Evolutionary conservation across 2,329 filamentous ascomycete genomes (phyloP).

Genomic region (Xylariaceae sp.): DNA sequence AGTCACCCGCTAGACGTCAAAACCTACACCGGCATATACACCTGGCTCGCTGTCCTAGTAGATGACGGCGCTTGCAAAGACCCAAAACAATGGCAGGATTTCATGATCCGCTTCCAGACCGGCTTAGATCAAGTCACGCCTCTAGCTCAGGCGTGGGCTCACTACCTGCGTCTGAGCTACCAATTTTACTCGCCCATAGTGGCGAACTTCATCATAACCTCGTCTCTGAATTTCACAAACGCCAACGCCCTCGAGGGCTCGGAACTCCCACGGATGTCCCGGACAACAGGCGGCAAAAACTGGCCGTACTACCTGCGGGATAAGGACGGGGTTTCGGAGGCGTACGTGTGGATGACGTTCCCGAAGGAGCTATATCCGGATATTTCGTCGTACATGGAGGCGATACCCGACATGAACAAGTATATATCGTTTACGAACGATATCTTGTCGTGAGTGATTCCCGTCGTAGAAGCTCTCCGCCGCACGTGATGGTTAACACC

Average conservation of each 20-base stretch:
- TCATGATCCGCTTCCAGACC: slow-evolving; percentile 26
- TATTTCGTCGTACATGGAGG: slow-evolving; percentile 28
- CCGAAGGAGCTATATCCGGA: slow-evolving; percentile 28
- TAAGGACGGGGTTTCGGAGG: slow-evolving; percentile 29
- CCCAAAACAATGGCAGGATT: slow-evolving; percentile 21
- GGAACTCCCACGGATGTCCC: slow-evolving; percentile 21
- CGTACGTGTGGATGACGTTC: slow-evolving; percentile 30
- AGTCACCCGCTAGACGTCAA: slow-evolving; percentile 26
- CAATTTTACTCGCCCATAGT: slow-evolving; percentile 26
- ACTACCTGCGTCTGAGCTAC: slow-evolving; percentile 22
- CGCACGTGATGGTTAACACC: background rate
- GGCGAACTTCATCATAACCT: slow-evolving; percentile 30
- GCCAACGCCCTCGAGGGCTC: slow-evolving; percentile 27
- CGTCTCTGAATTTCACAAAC: slow-evolving; percentile 32
- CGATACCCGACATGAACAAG: slow-evolving; percentile 28
- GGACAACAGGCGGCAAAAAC: slow-evolving; percentile 20
- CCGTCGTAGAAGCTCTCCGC: background rate
- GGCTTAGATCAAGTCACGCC: slow-evolving; percentile 22
- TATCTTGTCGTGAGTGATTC: slow-evolving; percentile 29
- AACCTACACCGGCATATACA: slow-evolving; percentile 33
- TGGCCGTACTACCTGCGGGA: slow-evolving; percentile 31
- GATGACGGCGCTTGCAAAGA: slow-evolving; percentile 29
- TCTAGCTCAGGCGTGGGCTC: slow-evolving; percentile 25
- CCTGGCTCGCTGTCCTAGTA: slow-evolving; percentile 31
- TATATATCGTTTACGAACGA: slow-evolving; percentile 31